phyloP scores from a whole-genome alignment of 2,329 filamentous ascomycete genomes.

The Xylariomycetidae sp. region DNA sequence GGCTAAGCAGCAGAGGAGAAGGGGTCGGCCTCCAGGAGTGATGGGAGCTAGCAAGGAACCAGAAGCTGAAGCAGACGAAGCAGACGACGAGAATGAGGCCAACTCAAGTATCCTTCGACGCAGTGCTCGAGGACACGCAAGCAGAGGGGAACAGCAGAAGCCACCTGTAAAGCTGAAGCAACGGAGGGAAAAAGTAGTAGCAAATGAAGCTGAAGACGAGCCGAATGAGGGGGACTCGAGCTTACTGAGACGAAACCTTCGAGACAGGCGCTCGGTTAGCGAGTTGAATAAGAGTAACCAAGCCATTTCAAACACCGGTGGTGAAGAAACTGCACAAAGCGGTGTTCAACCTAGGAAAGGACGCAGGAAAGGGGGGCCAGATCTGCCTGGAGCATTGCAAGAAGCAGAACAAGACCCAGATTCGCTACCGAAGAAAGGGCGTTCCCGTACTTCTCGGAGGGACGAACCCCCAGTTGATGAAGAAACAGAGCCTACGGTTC shows the following conservation, averaged over 20 bases:
- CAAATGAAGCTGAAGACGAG: too few species aligned
- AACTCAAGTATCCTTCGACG: conserved; percentile 21
- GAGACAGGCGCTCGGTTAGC: conserved; percentile 11
- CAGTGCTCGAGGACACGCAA: conserved; percentile 13
- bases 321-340: too few species aligned
- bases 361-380: too few species aligned
- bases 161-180: too few species aligned
- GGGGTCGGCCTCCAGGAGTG: conserved; percentile 12
- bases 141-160: not conserved
- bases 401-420: too few species aligned
- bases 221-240: conserved; percentile 21
- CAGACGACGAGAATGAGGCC: conserved; percentile 26
- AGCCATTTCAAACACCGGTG: too few species aligned
- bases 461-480: conserved; percentile 3
- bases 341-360: too few species aligned
- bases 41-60: conserved; percentile 5
- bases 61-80: conserved; percentile 21
- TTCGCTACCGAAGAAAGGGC: too few species aligned
- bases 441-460: too few species aligned
- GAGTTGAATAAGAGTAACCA: too few species aligned
- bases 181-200: too few species aligned
- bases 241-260: conserved; percentile 20
- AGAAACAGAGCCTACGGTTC: conserved; percentile 3
- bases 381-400: too few species aligned
- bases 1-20: conserved; percentile 6